Conservation (phyloP, 108 stramenopile species). For the Thalassiosira profunda region DNA sequence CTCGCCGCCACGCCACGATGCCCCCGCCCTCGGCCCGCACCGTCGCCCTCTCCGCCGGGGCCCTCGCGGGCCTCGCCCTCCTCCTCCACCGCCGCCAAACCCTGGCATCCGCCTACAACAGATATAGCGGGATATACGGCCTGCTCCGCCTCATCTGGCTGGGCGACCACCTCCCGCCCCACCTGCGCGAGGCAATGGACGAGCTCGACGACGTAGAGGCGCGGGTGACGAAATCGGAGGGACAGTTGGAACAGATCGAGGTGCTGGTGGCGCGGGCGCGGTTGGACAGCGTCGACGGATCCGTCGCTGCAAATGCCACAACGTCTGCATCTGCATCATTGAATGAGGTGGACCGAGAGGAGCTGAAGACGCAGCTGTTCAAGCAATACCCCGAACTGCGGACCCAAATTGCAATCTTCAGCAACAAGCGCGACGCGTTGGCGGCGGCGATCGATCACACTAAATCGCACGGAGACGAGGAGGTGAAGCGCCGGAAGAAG, state of each 20-base stretch:
- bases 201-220: slow-evolving; percentile 43
- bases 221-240: slow-evolving; percentile 17
- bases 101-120: slow-evolving; percentile 7
- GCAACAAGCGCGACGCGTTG: slow-evolving; percentile 26
- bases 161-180: slow-evolving; percentile 44
- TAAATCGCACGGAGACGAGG: slow-evolving; percentile 32
- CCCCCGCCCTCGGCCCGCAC: no score
- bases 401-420: slow-evolving; percentile 34
- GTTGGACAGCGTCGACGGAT: slow-evolving; percentile 42
- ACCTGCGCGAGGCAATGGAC: slow-evolving; percentile 48
- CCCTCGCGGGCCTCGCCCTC: no score
- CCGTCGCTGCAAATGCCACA: no score
- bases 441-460: slow-evolving; percentile 37
- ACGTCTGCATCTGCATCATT: no score
- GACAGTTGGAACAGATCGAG: slow-evolving; percentile 39
- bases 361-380: slow-evolving; percentile 20
- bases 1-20: no score
- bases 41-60: no score
- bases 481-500: slow-evolving; percentile 43
- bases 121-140: slow-evolving; percentile 37
- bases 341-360: neutral
- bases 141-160: slow-evolving; percentile 27
- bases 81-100: slow-evolving; percentile 4
- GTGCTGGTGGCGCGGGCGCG: slow-evolving; percentile 25
- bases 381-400: slow-evolving; percentile 35